Base-by-base conservation (phyloP, 495 filamentous ascomycete genomes). In the Acidiella bohemica region DNA sequence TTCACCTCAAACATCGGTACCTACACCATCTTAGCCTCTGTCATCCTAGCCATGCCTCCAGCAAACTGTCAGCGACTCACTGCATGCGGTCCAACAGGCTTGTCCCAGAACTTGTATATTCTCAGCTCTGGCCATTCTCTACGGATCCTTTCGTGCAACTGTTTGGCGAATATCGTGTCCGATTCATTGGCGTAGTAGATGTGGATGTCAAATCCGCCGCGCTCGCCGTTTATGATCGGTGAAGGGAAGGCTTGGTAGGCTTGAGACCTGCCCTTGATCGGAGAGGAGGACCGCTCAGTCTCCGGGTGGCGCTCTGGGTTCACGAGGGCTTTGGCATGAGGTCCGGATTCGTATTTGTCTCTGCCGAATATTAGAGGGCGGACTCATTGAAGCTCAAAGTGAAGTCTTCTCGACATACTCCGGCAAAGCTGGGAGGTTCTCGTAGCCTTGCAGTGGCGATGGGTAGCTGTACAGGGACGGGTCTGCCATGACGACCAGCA, bases 1-100 rank as follows among this genome's bases (percentile, higher is more conserved):
- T 90, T 90, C 12, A 93, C 87, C 58, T 94, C 86, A 49, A 94
- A 84, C 86, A 94, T 94, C 32, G 75, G 81, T 0, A 83, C 60
- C n/a, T n/a, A n/a, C n/a, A n/a, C n/a, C n/a, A n/a, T n/a, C n/a
- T n/a, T n/a, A n/a, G n/a, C n/a, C n/a, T n/a, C n/a, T n/a, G n/a
- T n/a, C n/a, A n/a, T n/a, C n/a, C n/a, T n/a, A n/a, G n/a, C n/a
- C n/a, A n/a, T n/a, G n/a, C n/a, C n/a, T n/a, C n/a, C n/a, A n/a
- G n/a, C n/a, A n/a, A n/a, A n/a, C n/a, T n/a, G n/a, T n/a, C n/a
- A n/a, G n/a, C n/a, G n/a, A n/a, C n/a, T n/a, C n/a, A n/a, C n/a
- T n/a, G n/a, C n/a, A n/a, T n/a, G n/a, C n/a, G n/a, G n/a, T n/a
- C n/a, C n/a, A n/a, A n/a, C n/a, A n/a, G n/a, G n/a, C n/a, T n/a